A percentile compares a stretch with the other conserved stretches of the same genome.
Conservation (phyloP, 1,284 basidiomycete species). For the Pseudozyma thailandica region DNA sequence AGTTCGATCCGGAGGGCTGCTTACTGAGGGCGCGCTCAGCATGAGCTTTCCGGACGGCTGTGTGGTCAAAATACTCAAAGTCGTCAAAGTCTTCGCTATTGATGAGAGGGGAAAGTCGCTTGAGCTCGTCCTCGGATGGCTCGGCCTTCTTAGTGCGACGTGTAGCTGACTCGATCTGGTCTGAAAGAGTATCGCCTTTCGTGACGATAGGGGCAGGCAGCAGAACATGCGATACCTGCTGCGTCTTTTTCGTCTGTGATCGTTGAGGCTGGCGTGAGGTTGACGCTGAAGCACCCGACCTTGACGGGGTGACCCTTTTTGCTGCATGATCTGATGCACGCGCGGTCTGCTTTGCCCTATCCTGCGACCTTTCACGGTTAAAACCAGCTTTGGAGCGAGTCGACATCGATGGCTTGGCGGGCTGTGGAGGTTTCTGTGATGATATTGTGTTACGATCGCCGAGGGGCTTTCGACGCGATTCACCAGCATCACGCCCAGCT, state of each 20-base stretch:
- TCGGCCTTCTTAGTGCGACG: background rate
- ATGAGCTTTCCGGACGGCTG: conserved; percentile 1
- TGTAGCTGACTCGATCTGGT: conserved; percentile 20
- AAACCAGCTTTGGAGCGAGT: too few species aligned
- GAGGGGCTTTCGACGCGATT: conserved; percentile 20
- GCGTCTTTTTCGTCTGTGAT: background rate
- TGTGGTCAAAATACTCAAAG: conserved; percentile 33
- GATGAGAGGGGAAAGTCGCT: conserved; percentile 22
- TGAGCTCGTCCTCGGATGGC: conserved; percentile 13
- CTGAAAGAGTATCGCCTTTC: conserved; percentile 1
- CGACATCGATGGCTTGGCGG: too few species aligned
- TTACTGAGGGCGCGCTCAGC: background rate
- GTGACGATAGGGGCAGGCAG: background rate
- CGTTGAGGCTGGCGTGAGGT: background rate
- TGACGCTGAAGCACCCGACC: background rate
- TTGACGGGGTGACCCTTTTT: background rate
- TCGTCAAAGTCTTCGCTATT: conserved; percentile 40
- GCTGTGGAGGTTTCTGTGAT: background rate
- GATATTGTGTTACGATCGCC: conserved; percentile 25
- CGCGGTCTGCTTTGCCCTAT: too few species aligned
- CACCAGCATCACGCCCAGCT: background rate
- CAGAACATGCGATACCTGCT: conserved; percentile 4
- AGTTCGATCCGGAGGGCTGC: background rate
- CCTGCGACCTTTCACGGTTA: too few species aligned
- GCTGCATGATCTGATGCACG: too few species aligned